Evolutionary conservation across 177 flowering plant species (phyloP).

Genomic region (Vitis hybrid): DNA sequence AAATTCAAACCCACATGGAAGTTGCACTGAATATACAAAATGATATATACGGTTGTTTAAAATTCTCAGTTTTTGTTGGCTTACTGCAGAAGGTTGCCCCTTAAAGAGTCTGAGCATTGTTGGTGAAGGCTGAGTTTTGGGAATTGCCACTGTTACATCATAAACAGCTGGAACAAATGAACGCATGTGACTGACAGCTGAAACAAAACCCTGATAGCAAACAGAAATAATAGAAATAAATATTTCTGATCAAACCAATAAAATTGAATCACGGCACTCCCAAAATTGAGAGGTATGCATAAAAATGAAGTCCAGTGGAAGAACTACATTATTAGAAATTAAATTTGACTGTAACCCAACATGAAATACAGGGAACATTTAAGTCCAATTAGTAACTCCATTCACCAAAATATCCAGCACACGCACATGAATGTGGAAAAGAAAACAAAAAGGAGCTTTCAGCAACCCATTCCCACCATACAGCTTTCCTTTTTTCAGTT

Average conservation of each 20-base stretch:
- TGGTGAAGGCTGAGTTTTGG: constrained; percentile 69
- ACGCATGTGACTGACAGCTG: constrained; percentile 85
- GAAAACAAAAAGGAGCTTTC: too few species aligned
- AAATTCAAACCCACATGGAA: too few species aligned
- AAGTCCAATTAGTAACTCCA: too few species aligned
- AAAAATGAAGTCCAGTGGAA: background rate
- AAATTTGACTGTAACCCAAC: too few species aligned
- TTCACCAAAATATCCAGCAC: too few species aligned
- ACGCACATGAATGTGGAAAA: too few species aligned
- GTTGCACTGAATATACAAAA: too few species aligned
- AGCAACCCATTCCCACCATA: too few species aligned
- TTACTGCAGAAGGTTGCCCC: constrained; percentile 93
- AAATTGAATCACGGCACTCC: too few species aligned
- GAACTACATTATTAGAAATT: background rate
- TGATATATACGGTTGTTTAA: background rate
- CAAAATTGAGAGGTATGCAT: background rate
- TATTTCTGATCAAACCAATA: background rate
- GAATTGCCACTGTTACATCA: constrained; percentile 86
- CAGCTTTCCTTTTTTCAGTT: too few species aligned
- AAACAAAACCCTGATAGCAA: constrained; percentile 82
- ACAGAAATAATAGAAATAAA: background rate
- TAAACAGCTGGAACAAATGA: constrained; percentile 95
- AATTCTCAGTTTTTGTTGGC: constrained; percentile 10
- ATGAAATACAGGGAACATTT: background rate
- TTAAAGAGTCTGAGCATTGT: constrained; percentile 83